Evolutionary conservation across 352 stramenopile genomes (phyloP).

Genomic region (Globisporangium sylvaticum): DNA sequence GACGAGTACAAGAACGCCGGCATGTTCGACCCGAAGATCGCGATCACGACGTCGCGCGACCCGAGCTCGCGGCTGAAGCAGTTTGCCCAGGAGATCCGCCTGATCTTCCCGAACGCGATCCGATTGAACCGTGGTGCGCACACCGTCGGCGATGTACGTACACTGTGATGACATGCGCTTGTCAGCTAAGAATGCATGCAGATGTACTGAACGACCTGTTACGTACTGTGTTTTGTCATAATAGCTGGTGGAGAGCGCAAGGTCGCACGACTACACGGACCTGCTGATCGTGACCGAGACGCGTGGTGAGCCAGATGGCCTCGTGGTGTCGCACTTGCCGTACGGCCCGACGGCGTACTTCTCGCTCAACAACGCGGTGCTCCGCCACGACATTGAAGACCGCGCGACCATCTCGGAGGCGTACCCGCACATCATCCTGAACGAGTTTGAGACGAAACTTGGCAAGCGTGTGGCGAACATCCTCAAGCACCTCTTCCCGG

Average conservation of each 20-base stretch:
- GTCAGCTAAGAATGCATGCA: background rate
- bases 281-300: slow-evolving; percentile 98
- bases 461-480: slow-evolving; percentile 96
- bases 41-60: slow-evolving; percentile 97
- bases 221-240: slow-evolving; percentile 20
- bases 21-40: slow-evolving; percentile 96
- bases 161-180: background rate
- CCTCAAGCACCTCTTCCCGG: slow-evolving; percentile 98
- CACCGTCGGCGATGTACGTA: slow-evolving; percentile 85
- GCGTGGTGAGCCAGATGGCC: slow-evolving; percentile 96
- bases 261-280: slow-evolving; percentile 97
- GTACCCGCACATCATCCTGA: slow-evolving; percentile 96
- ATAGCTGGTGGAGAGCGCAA: slow-evolving; percentile 95
- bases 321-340: slow-evolving; percentile 98
- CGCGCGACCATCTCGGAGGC: slow-evolving; percentile 89
- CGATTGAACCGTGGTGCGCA: slow-evolving; percentile 96
- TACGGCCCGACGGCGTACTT: slow-evolving; percentile 99
- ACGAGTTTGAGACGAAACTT: slow-evolving; percentile 95
- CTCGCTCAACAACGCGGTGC: slow-evolving; percentile 94
- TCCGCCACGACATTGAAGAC: slow-evolving; percentile 99
- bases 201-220: background rate
- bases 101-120: slow-evolving; percentile 98
- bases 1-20: slow-evolving; percentile 99
- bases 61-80: slow-evolving; percentile 97
- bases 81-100: slow-evolving; percentile 99